Evolutionary conservation across 164 flowering plant species (phyloP), one percentile per base, ranked within the genome.

Genomic region (Taxillus chinensis): DNA sequence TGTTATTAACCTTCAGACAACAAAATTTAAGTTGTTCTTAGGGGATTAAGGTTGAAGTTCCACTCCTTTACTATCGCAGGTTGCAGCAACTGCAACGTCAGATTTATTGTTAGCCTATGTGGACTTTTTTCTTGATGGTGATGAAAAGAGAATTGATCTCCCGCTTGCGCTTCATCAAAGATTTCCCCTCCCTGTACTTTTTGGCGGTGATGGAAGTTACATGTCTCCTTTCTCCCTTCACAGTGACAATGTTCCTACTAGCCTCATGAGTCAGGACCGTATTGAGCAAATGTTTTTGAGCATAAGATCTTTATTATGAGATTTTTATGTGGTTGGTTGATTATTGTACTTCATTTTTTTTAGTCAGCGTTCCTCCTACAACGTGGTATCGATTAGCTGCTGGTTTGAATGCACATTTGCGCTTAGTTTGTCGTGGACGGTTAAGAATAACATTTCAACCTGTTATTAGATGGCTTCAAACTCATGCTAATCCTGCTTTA

Each of bases 131-230:
- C 95, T 90, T 60, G 97, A 97, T 15, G 98, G 97, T 57, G 98
- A 93, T 82, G 98, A 93, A 64, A 90, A 93, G 72, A 85, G 95
- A 74, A 60, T 77, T 60, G 98, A 87, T 76, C 96, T 90, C 66
- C 97, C 96, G 72, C 92, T 96, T 69, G 78, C 77, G 17, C 90
- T 93, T 65, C 75, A 71, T 66, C 96, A 93, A 69, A 78, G 96
- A 67, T 78, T 83, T 65, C 98, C 98, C 5, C 64, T 93, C 81
- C 73, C 79, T 45, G 57, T 93, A 58, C 64, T 83, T 41, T 90
- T 90, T 77, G 98, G 96, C n/a, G 98, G 98, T 60, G 85, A 90
- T 78, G 98, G 98, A 73, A 86, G 89, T 74, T 93, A 88, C 84
- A 86, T 90, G 90, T 81, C 86, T 70, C 96, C 96, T 68, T 93